Base-by-base conservation (phyloP, 1,139 yeast genomes). In the Scheffersomyces stambukii region DNA sequence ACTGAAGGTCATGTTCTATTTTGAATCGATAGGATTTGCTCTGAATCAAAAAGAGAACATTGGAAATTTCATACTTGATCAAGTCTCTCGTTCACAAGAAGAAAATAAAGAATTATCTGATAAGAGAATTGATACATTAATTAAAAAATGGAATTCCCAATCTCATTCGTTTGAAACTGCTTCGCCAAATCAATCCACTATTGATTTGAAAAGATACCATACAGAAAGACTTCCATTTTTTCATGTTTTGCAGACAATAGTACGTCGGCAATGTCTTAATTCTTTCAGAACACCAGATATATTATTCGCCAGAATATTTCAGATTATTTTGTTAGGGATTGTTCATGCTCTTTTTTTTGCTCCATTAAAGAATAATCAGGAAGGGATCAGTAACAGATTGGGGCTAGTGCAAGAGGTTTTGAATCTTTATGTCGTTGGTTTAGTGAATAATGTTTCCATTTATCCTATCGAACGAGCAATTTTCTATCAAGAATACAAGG, bases 401-500 rank as follows among this genome's bases (percentile, higher is more conserved):
- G 93, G 93, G 6, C 54, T 81, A 28, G 64, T 77, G 2, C 93
- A 82, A 48, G 81, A 80, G 45, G 64, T 77, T 4, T 60, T 78
- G 5, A 73, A 84, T 10, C 48, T 82, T 27, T 82, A 79, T 45
- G 82, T 77, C 46, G 75, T 77, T 25, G 94, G 94, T 2, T 73
- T 82, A 68, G 62, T 82, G 29, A 80, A 79, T 43, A 82, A 81
- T 44, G 57, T 82, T 43, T 70, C 88, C 1, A 62, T 79, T 8
- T 83, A 79, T 47, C 89, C 91, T 2, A 48, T 59, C 9, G 89
- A 82, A 40, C 60, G 86, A 36, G 67, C 76, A 36, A 71, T 78
- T 23, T 82, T 82, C 46, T 81, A 81, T 45, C 79, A 80, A 32
- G 94, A 83, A 45, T 76, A 73, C 42, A 70, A 70, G 34, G 93